Base-by-base conservation (phyloP, 1,284 basidiomycete genomes). In the Fomitopsis schrenkii region DNA sequence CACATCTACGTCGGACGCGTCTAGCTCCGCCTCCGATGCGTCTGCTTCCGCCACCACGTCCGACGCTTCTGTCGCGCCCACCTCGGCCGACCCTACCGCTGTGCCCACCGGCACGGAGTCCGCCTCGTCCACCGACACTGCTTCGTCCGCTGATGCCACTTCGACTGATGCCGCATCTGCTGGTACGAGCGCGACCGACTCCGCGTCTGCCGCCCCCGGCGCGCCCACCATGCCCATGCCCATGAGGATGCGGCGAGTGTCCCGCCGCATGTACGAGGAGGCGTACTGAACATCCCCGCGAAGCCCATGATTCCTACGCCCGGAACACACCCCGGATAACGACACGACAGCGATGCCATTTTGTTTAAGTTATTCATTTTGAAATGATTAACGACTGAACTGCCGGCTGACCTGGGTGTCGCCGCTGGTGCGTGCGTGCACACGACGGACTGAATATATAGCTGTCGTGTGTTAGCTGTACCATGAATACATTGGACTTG, bases 371-470 rank as follows among this genome's bases (percentile, higher is more conserved):
- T 54, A 54, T 54, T 38, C 33, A 54, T 26, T 26, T 19, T 40
- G n/a, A 46, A 5, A 40, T 38, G 36, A 40, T 14, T 54, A 22
- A 54, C 52, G 52, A 28, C 26, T 22, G 14, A 50, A 10, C 17
- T 7, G 22, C 48, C 48, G 48, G 28, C 48, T 35, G 52, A 54
- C 52, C 52, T 36, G 52, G 52, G 36, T n/a, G 52, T 54, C 52
- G 52, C 52, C 36, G 35, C 52, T 54, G 30, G 52, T 36, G 36
- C n/a, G 35, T 17, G 19, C n/a, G 6, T 22, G 35, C 19, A n/a
- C 22, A 22, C 7, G 35, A 54, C n/a, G 52, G 52, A 54, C 52
- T 54, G 52, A 54, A 54, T 36, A 54, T 54, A 38, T 54, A 54
- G 52, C 52, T 54, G 36, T 54, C 52, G 36, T 40, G 10, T 46